Evolutionary conservation across 345 rosid genomes (phyloP).

Genomic region (Populus pruinosa): DNA sequence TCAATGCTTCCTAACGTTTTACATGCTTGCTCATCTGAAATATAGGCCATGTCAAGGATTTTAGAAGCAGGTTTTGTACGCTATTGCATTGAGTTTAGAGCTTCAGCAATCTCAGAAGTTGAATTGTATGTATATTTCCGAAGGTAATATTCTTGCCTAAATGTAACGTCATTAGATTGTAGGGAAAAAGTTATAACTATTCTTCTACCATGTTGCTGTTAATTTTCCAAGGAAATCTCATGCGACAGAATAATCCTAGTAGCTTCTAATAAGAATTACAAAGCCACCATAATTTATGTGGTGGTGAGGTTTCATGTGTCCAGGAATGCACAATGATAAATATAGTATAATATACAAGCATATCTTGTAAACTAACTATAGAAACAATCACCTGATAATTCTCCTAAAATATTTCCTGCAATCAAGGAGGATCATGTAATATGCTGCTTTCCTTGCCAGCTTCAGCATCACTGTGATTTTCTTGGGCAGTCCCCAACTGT

Average conservation of each 20-base stretch:
- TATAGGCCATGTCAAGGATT: slow-evolving; percentile 8
- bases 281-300: too few species aligned
- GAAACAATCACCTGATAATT: too few species aligned
- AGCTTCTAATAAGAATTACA: background rate
- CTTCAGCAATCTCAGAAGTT: slow-evolving; percentile 23
- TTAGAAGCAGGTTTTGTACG: slow-evolving; percentile 31
- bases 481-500: background rate
- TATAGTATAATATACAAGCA: too few species aligned
- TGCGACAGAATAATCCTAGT: background rate
- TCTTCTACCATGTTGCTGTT: background rate
- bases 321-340: too few species aligned
- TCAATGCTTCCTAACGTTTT: slow-evolving; percentile 2
- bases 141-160: background rate
- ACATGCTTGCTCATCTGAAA: background rate
- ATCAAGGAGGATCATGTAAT: too few species aligned
- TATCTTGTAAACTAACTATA: too few species aligned
- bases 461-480: too few species aligned
- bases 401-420: too few species aligned
- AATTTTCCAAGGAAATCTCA: background rate
- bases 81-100: slow-evolving; percentile 14
- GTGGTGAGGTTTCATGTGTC: too few species aligned
- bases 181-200: background rate
- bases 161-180: background rate
- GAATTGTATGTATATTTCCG: slow-evolving; percentile 16
- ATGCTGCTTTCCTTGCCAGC: too few species aligned